Evolutionary conservation across 495 filamentous ascomycete species (phyloP).

Genomic region (Pseudotulostoma volvatum): DNA sequence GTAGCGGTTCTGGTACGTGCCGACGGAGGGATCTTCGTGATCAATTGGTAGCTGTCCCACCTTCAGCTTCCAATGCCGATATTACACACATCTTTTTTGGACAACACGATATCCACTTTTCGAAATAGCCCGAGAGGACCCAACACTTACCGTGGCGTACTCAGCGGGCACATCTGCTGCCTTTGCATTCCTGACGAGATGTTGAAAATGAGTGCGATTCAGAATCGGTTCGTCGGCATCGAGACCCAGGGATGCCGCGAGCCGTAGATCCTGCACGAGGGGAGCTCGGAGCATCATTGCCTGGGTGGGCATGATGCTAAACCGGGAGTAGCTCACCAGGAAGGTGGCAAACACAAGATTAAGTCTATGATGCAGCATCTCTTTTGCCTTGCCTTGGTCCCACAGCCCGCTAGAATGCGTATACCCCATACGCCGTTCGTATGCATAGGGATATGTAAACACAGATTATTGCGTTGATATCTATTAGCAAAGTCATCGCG

Average conservation of each 20-base stretch:
- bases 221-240: conserved; percentile 9
- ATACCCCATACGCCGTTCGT: no score
- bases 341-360: no score
- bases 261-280: conserved; percentile 9
- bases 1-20: conserved; percentile 37
- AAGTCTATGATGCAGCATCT: no score
- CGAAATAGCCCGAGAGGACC: neutral
- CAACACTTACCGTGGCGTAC: conserved; percentile 13
- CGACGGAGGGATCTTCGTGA: conserved; percentile 21
- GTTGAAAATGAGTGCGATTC: conserved; percentile 2
- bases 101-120: no score
- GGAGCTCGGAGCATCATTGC: neutral
- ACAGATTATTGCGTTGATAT: no score
- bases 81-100: neutral
- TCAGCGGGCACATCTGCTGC: conserved; percentile 6
- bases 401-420: no score
- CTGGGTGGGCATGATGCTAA: no score
- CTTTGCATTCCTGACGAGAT: neutral
- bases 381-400: no score
- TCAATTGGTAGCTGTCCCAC: conserved; percentile 28
- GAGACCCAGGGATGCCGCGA: conserved; percentile 14
- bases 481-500: no score
- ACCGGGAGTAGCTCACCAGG: no score
- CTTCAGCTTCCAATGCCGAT: conserved; percentile 4
- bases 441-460: no score